Percentiles rank a stretch among this genome's conserved stretches.
phyloP scores from a whole-genome alignment of 225 moss, liverwort and hornwort genomes.

The Polytrichum commune region DNA sequence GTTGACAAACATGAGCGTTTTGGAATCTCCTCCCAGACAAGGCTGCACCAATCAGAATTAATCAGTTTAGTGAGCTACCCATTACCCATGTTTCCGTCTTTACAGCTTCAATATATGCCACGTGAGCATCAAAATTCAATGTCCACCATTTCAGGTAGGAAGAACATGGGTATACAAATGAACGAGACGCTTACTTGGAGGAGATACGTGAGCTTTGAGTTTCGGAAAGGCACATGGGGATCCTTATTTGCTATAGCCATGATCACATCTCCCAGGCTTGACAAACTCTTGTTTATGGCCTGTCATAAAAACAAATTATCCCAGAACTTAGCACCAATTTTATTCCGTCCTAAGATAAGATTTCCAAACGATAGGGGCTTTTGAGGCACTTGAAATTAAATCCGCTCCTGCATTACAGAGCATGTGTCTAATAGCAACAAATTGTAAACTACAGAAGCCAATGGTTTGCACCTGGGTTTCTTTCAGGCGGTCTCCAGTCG shows the following conservation, averaged over 20 bases:
- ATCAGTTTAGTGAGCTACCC: neutral
- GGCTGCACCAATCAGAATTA: slow-evolving; percentile 31
- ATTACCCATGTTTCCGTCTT: neutral
- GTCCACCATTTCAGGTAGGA: neutral
- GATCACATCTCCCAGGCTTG: slow-evolving; percentile 60
- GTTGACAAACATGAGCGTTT: slow-evolving; percentile 73
- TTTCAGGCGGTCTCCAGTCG: slow-evolving; percentile 63
- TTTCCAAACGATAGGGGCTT: no score
- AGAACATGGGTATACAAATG: neutral
- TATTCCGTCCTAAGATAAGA: no score
- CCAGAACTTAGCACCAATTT: no score
- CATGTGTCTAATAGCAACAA: no score
- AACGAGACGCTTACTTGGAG: slow-evolving; percentile 38
- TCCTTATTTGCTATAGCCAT: slow-evolving; percentile 69
- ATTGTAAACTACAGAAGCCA: neutral
- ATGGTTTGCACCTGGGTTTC: slow-evolving; percentile 51
- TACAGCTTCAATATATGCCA: neutral
- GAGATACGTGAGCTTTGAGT: slow-evolving; percentile 70
- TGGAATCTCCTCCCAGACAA: slow-evolving; percentile 66
- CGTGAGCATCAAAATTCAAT: neutral
- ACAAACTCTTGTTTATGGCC: slow-evolving; percentile 70
- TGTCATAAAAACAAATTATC: slow-evolving; percentile 6
- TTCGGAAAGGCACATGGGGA: slow-evolving; percentile 61
- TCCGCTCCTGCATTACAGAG: no score
- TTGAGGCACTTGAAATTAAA: no score